Conservation (phyloP, 2,329 filamentous ascomycete species). For the Epichloe hybrida region DNA sequence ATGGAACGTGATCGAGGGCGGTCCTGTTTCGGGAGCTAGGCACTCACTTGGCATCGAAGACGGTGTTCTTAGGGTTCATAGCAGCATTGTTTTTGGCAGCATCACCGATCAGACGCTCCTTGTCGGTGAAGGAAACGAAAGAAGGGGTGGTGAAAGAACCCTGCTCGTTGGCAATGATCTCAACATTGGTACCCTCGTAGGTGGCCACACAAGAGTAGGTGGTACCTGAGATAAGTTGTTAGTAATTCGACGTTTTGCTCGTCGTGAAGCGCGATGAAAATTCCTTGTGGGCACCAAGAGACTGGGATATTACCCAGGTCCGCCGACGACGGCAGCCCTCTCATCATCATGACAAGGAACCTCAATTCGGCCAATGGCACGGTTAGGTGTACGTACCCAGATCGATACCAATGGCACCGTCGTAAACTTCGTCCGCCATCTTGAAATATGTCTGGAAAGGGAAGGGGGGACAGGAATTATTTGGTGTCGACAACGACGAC, state of each 20-base stretch:
- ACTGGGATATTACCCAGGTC: background rate
- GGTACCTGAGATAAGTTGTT: constrained; percentile 51
- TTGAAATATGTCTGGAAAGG: constrained; percentile 28
- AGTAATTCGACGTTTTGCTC: background rate
- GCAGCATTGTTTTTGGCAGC: constrained; percentile 99
- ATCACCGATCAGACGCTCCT: constrained; percentile 98
- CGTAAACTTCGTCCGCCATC: constrained; percentile 97
- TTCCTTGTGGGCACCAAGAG: background rate
- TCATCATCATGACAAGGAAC: background rate
- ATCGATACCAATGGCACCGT: constrained; percentile 99
- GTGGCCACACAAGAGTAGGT: constrained; percentile 99
- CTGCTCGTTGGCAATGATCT: constrained; percentile 99
- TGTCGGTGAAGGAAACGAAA: constrained; percentile 96
- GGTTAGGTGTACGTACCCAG: constrained; percentile 53
- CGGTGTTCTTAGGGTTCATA: constrained; percentile 96
- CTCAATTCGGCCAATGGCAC: background rate
- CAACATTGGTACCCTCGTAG: constrained; percentile 98
- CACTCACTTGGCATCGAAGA: constrained; percentile 97
- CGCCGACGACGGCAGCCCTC: background rate
- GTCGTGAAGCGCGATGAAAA: background rate
- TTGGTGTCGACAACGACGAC: constrained; percentile 8
- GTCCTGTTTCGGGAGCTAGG: background rate
- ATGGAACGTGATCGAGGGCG: background rate
- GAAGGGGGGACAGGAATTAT: constrained; percentile 6
- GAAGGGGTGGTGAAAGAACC: constrained; percentile 97